Percentiles rank a stretch among this genome's conserved stretches.
Conservation (phyloP, 1,139 yeast species). For the Zygoascus sp. region DNA sequence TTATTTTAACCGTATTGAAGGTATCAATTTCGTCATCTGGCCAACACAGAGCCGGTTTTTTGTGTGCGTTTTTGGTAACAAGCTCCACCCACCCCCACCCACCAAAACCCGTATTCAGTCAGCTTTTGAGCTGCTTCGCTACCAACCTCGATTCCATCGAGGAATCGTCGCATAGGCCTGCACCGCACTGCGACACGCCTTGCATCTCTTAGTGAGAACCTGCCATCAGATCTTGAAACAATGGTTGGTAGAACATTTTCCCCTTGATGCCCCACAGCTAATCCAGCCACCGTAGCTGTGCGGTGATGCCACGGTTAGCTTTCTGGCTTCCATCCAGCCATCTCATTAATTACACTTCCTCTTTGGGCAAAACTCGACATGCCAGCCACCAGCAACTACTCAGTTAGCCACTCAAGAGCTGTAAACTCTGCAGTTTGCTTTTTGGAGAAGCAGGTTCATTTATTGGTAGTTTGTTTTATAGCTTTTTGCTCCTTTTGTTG, state of each 20-base stretch:
- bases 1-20: no score
- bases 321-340: slow-evolving; percentile 9
- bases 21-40: no score
- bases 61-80: no score
- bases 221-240: slow-evolving; percentile 4
- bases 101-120: no score
- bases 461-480: not conserved
- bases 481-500: not conserved
- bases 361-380: slow-evolving; percentile 4
- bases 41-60: no score
- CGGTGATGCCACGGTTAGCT: not conserved
- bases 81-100: no score
- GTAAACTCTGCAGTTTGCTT: not conserved
- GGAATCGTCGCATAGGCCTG: no score
- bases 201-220: not conserved
- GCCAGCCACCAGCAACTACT: not conserved
- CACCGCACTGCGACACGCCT: no score
- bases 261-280: slow-evolving; percentile 4
- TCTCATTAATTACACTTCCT: slow-evolving; percentile 9
- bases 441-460: not conserved
- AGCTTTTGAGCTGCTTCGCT: no score
- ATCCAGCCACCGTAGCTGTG: slow-evolving; percentile 3
- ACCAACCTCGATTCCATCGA: no score
- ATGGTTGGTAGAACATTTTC: not conserved
- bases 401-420: not conserved